These are phyloP conservation scores for Spergularia azorica DNA, from an alignment of 179 eudicot species.

Conservation along the genomic window DNA sequence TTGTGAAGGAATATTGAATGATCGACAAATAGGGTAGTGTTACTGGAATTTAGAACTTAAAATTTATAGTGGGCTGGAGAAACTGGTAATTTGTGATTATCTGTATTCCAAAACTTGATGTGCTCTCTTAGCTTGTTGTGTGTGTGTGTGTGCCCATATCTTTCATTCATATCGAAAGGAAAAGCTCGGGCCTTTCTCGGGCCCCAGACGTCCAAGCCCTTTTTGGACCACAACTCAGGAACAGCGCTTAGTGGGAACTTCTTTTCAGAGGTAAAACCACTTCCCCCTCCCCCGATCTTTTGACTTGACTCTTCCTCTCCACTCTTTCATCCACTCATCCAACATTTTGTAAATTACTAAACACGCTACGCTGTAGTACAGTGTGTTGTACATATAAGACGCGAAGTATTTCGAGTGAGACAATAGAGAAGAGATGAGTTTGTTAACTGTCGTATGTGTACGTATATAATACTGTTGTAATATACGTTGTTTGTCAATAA, in stretches of 20 bases:
- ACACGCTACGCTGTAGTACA: too few relatives aligned
- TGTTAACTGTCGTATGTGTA: too few relatives aligned
- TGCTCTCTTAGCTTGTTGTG: background rate
- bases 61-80: conserved; percentile 20
- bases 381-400: too few relatives aligned
- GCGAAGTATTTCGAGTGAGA: too few relatives aligned
- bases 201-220: conserved; percentile 11
- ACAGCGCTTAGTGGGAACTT: conserved; percentile 41
- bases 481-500: too few relatives aligned
- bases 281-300: conserved; percentile 23
- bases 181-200: conserved; percentile 8
- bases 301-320: conserved; percentile 17
- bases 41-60: background rate
- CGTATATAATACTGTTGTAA: too few relatives aligned
- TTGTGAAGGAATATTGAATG: too few relatives aligned
- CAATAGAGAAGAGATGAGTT: too few relatives aligned
- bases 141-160: background rate
- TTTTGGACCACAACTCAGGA: conserved; percentile 44
- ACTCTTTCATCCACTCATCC: background rate
- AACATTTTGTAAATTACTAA: background rate
- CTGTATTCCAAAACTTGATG: background rate
- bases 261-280: conserved; percentile 42
- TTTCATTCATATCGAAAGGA: background rate
- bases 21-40: too few relatives aligned
- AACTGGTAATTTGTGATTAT: background rate